Evolutionary conservation across 2,329 filamentous ascomycete species (phyloP), one percentile per base, ranked within the genome.

Genomic region (Epichloe elymi): DNA sequence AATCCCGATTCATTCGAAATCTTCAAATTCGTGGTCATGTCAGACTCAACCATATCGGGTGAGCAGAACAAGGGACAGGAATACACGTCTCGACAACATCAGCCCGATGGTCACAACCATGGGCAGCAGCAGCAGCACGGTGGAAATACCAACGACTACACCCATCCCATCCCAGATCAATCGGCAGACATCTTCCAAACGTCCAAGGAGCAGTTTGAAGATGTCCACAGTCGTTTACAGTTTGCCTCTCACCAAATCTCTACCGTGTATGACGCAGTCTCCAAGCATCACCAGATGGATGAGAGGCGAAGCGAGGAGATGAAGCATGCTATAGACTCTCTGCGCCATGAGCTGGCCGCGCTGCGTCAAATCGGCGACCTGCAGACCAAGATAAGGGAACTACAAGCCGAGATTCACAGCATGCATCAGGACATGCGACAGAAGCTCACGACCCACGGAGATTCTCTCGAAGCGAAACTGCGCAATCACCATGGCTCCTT

Each of bases 1-100:
- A 90, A 82, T 60, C 89, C 93, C 0, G 93, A 98, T 69, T 95
- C 88, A 5, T 95, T 96, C 61, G 93, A 98, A 68, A 68, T 95
- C 57, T 93, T 90, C 74, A 94, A 91, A 65, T 78, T 97, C 63
- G 76, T 86, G 37, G 79, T 93, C 48, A 80, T 83, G 62, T 82
- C 78, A 11, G 77, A 80, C 60, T 70, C 59, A 53, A 61, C 55
- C 36, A 48, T 55, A 53, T 57, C 49, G n/a, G 52, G 51, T 48
- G 57, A 54, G 46, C 50, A 37, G 30, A 51, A 52, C n/a, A 44
- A 35, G 30, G 46, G 51, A 40, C 40, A 55, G 46, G 54, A 48
- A 19, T 39, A 49, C 38, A n/a, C 38, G n/a, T 50, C 51, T 6
- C 48, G 46, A 48, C 61, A 58, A 52, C 55, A 57, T 48, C 52